Conservation (phyloP, 2,329 filamentous ascomycete species). For the Curvularia hawaiiensis region DNA sequence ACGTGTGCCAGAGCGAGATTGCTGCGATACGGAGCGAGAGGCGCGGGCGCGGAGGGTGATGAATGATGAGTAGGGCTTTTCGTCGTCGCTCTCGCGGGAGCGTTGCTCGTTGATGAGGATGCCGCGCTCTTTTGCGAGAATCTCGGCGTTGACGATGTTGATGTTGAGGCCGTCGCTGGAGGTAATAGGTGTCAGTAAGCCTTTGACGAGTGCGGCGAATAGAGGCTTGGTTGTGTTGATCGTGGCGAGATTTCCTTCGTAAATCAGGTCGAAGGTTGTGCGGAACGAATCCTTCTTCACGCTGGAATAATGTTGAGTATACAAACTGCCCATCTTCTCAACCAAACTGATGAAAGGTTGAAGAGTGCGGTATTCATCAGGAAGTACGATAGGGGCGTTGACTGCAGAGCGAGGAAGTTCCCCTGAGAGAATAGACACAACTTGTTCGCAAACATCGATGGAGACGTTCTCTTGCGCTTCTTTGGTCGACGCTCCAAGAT, state of each 20-base stretch:
- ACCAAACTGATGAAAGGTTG: slow-evolving; percentile 77
- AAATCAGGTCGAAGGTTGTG: slow-evolving; percentile 75
- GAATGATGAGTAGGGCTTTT: slow-evolving; percentile 69
- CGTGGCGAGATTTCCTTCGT: slow-evolving; percentile 74
- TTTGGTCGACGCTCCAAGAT: slow-evolving; percentile 78
- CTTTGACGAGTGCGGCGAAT: slow-evolving; percentile 79
- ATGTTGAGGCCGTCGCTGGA: slow-evolving; percentile 70
- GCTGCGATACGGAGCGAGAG: slow-evolving; percentile 42
- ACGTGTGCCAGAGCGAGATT: slow-evolving; percentile 31
- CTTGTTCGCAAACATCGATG: slow-evolving; percentile 81
- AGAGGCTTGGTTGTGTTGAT: slow-evolving; percentile 78
- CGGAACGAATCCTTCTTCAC: slow-evolving; percentile 55
- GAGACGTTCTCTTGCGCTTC: slow-evolving; percentile 87
- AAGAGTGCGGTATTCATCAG: slow-evolving; percentile 78
- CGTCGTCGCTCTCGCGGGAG: slow-evolving; percentile 63
- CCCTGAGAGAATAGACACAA: slow-evolving; percentile 73
- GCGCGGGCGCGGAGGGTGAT: slow-evolving; percentile 69
- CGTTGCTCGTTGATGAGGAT: slow-evolving; percentile 78
- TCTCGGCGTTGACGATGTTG: slow-evolving; percentile 81
- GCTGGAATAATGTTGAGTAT: slow-evolving; percentile 73
- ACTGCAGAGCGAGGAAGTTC: slow-evolving; percentile 77
- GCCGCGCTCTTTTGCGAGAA: slow-evolving; percentile 77
- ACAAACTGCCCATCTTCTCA: slow-evolving; percentile 79
- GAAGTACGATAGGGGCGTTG: slow-evolving; percentile 80
- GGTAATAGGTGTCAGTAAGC: slow-evolving; percentile 71